phyloP scores from a whole-genome alignment of 768 basidiomycete species.

The Albatrellus ellisii region DNA sequence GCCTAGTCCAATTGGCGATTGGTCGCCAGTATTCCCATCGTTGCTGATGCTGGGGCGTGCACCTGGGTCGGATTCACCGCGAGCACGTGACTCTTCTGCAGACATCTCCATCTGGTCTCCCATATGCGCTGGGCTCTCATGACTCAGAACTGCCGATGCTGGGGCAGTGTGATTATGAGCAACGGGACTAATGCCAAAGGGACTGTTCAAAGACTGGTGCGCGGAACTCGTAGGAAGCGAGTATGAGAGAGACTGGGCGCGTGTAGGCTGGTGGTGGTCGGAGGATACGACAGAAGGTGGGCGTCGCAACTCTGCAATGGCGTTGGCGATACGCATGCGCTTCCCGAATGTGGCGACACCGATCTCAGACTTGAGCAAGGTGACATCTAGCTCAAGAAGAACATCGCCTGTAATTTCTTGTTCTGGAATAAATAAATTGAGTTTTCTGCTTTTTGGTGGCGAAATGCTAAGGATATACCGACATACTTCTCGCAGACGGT shows the following conservation, averaged over 20 bases:
- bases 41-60: not conserved
- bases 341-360: slow-evolving; percentile 93
- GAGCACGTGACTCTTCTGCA: not conserved
- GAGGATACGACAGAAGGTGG: slow-evolving; percentile 45
- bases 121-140: slow-evolving; percentile 23
- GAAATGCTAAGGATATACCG: slow-evolving; percentile 42
- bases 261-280: slow-evolving; percentile 21
- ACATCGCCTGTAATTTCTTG: slow-evolving; percentile 99
- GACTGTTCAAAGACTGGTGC: slow-evolving; percentile 33
- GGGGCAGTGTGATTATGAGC: too few relatives aligned
- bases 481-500: slow-evolving; percentile 76
- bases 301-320: slow-evolving; percentile 76
- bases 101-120: slow-evolving; percentile 7
- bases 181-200: slow-evolving; percentile 23
- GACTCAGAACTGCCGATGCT: slow-evolving; percentile 14
- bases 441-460: too few relatives aligned
- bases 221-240: slow-evolving; percentile 21
- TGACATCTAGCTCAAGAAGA: slow-evolving; percentile 84
- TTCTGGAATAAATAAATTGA: slow-evolving; percentile 44
- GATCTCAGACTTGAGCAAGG: slow-evolving; percentile 84
- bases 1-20: slow-evolving; percentile 19
- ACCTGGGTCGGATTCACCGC: slow-evolving; percentile 10
- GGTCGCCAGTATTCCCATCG: slow-evolving; percentile 9
- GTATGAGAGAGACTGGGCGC: slow-evolving; percentile 16
- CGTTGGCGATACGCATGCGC: slow-evolving; percentile 84